These are phyloP conservation scores for Lactarius akahatsu DNA, from an alignment of 768 basidiomycete genomes.

Conservation along the genomic window DNA sequence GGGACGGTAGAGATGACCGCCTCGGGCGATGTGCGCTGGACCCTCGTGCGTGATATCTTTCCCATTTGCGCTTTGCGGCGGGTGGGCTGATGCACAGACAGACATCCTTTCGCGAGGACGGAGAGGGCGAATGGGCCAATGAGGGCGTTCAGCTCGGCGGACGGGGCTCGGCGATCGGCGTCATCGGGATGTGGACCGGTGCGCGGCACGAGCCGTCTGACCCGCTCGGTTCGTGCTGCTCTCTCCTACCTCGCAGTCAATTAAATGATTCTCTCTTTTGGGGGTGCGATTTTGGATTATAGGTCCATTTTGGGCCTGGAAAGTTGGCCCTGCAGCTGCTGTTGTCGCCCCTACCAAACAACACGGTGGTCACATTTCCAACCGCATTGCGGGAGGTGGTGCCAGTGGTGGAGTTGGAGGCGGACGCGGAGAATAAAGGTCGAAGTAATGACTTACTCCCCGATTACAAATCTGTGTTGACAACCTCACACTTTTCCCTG, in stretches of 20 bases:
- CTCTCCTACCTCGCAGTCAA: background rate
- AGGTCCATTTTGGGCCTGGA: constrained; percentile 50
- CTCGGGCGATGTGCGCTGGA: constrained; percentile 54
- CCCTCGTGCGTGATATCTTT: constrained; percentile 37
- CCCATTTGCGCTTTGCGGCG: background rate
- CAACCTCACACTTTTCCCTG: too few species aligned
- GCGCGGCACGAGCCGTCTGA: constrained; percentile 45
- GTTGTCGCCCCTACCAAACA: background rate
- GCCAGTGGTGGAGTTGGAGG: background rate
- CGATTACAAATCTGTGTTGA: too few species aligned
- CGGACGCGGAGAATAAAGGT: background rate
- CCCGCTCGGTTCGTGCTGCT: constrained; percentile 41
- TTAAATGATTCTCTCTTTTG: background rate
- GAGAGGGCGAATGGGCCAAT: constrained; percentile 47
- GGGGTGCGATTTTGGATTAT: background rate
- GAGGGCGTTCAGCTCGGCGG: constrained; percentile 60
- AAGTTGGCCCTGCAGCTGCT: constrained; percentile 33
- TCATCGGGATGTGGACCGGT: constrained; percentile 58
- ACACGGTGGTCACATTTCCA: background rate
- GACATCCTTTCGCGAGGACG: constrained; percentile 33
- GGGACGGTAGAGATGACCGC: constrained; percentile 51
- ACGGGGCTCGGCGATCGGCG: constrained; percentile 50
- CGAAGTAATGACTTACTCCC: background rate
- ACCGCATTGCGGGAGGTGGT: background rate
- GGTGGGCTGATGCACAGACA: constrained; percentile 7